A percentile compares a stretch with the other conserved stretches of the same genome.
These are phyloP conservation scores for Blastocystis sp. DNA, from an alignment of 352 stramenopile species.

Conservation along the genomic window DNA sequence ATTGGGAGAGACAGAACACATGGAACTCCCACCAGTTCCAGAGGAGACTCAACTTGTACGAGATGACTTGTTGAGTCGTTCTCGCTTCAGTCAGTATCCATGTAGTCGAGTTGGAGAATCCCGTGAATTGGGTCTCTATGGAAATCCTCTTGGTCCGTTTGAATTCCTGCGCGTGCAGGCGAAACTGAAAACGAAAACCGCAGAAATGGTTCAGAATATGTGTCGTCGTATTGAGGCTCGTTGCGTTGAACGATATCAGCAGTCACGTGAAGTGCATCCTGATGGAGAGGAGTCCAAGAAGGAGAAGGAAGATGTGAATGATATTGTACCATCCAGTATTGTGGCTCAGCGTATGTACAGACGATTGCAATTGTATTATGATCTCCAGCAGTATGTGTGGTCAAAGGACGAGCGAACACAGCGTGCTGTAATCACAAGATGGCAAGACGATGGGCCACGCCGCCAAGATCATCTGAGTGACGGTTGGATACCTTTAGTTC, in stretches of 20 bases:
- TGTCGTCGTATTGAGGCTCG: conserved; percentile 39
- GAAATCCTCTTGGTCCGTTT: conserved; percentile 42
- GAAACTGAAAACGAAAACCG: conserved; percentile 63
- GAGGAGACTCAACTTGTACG: background rate
- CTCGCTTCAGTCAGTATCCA: background rate
- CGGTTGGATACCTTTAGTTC: conserved; percentile 2
- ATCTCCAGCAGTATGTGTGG: conserved; percentile 65
- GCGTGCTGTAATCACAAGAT: background rate
- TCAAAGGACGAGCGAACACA: conserved; percentile 2
- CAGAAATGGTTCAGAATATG: conserved; percentile 36
- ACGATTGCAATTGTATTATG: conserved; percentile 51
- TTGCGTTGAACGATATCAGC: conserved; percentile 4
- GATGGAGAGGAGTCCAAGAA: conserved; percentile 54
- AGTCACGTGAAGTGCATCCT: conserved; percentile 18
- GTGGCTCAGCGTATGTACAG: conserved; percentile 38
- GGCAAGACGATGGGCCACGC: background rate
- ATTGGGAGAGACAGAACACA: background rate
- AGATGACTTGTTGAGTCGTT: background rate
- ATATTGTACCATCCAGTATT: conserved; percentile 14
- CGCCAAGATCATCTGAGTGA: conserved; percentile 25
- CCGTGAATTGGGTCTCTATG: conserved; percentile 6
- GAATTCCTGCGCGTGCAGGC: conserved; percentile 54
- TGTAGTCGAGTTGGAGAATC: background rate
- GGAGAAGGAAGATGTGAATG: conserved; percentile 62
- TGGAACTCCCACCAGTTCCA: background rate